A percentile compares a stretch with the other conserved stretches of the same genome.
Conservation (phyloP, 257 asterid species). For the Cruciata laevipes region DNA sequence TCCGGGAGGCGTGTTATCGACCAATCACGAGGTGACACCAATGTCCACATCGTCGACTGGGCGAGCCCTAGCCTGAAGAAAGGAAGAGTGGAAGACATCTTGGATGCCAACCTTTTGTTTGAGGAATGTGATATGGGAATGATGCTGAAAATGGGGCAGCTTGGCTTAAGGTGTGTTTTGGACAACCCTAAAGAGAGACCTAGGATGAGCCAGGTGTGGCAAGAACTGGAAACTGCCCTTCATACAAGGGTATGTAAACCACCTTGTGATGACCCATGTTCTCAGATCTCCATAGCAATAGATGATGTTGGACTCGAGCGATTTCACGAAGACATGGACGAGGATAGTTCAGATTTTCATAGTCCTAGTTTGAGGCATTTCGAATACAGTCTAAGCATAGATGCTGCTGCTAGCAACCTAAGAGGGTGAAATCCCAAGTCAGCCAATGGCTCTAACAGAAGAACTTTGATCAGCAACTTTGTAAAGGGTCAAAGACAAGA, state of each 20-base stretch:
- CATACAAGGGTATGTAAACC: conserved; percentile 11
- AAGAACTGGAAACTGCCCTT: conserved; percentile 51
- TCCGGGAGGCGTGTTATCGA: conserved; percentile 62
- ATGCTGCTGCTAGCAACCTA: conserved; percentile 13
- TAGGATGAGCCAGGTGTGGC: conserved; percentile 57
- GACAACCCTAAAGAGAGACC: conserved; percentile 66
- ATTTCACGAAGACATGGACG: conserved; percentile 49
- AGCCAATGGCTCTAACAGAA: too few species aligned
- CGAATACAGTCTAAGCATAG: conserved; percentile 23
- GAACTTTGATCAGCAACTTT: too few species aligned
- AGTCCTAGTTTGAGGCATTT: conserved; percentile 63
- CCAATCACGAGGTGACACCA: conserved; percentile 25
- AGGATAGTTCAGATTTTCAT: conserved; percentile 27
- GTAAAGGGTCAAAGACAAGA: too few species aligned
- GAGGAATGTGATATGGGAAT: conserved; percentile 54
- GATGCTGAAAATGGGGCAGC: conserved; percentile 61
- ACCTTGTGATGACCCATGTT: neutral
- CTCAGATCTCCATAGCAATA: conserved; percentile 30
- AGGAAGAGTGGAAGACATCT: conserved; percentile 46
- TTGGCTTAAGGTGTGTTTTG: conserved; percentile 53
- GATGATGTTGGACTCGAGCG: conserved; percentile 56
- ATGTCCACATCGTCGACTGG: conserved; percentile 62
- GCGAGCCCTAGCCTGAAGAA: conserved; percentile 49
- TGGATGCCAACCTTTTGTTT: conserved; percentile 48
- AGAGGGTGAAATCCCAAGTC: neutral